Evolutionary conservation across 2,329 filamentous ascomycete species (phyloP).

Genomic region (Ophiocordyceps camponoti-rufipedis): DNA sequence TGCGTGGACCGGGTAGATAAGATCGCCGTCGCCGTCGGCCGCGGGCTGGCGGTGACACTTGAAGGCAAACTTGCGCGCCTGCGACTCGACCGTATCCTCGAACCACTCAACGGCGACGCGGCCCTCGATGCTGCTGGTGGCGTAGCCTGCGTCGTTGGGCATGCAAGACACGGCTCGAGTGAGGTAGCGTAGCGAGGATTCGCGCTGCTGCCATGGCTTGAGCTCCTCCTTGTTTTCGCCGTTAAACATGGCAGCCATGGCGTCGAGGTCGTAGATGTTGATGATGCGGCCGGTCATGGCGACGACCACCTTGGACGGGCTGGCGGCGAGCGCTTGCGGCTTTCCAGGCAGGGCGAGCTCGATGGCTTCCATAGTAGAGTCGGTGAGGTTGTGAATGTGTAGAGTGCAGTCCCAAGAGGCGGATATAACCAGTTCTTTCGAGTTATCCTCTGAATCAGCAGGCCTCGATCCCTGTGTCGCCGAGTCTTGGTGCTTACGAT

Average conservation of each 20-base stretch:
- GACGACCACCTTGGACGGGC: conserved; percentile 67
- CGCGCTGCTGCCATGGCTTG: conserved; percentile 80
- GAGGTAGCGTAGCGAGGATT: conserved; percentile 91
- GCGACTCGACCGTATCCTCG: conserved; percentile 69
- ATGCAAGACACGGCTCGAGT: conserved; percentile 87
- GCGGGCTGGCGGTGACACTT: conserved; percentile 82
- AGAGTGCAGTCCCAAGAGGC: conserved; percentile 88
- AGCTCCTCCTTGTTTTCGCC: conserved; percentile 26
- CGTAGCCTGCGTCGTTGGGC: conserved; percentile 91
- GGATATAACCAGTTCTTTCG: conserved; percentile 55
- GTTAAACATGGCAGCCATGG: conserved; percentile 38
- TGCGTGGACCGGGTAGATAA: conserved; percentile 84
- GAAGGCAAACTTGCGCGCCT: conserved; percentile 93
- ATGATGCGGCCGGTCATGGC: conserved; percentile 91
- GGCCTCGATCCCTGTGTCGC: neutral
- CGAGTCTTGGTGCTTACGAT: conserved; percentile 28
- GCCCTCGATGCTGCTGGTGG: conserved; percentile 82
- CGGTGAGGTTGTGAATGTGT: conserved; percentile 56
- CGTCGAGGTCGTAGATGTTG: conserved; percentile 77
- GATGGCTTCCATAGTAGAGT: conserved; percentile 34
- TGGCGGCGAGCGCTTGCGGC: conserved; percentile 71
- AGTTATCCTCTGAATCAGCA: neutral
- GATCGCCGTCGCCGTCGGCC: conserved; percentile 46
- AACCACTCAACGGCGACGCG: conserved; percentile 97
- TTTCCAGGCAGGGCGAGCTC: conserved; percentile 62